Conservation (phyloP, 148 eudicot genomes). For the Euryodendron excelsum region DNA sequence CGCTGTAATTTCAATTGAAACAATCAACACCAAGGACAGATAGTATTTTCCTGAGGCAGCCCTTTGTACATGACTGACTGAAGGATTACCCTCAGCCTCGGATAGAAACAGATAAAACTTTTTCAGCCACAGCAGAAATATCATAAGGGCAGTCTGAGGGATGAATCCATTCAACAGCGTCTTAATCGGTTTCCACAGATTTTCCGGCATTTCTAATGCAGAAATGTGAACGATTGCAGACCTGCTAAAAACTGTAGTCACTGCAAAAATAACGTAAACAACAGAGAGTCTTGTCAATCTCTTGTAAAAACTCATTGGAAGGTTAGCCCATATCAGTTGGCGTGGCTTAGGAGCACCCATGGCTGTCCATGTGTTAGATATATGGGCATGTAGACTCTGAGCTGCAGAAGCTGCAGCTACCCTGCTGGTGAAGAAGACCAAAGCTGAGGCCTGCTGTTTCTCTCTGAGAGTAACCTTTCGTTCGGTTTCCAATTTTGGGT, state of each 20-base stretch:
- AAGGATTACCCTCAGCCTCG: conserved; percentile 75
- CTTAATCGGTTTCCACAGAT: conserved; percentile 49
- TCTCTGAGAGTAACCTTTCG: conserved; percentile 68
- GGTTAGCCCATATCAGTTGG: conserved; percentile 72
- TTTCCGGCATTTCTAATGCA: conserved; percentile 64
- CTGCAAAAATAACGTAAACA: conserved; percentile 56
- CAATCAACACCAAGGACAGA: conserved; percentile 73
- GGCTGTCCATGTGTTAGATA: conserved; percentile 75
- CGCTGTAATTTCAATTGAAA: conserved; percentile 78
- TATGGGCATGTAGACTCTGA: conserved; percentile 60
- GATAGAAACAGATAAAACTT: conserved; percentile 73
- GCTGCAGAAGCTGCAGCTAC: conserved; percentile 74
- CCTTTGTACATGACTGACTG: conserved; percentile 67
- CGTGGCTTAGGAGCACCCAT: conserved; percentile 81
- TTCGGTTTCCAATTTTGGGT: conserved; percentile 64
- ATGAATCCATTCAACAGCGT: conserved; percentile 78
- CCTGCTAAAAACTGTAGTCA: conserved; percentile 67
- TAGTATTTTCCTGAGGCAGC: conserved; percentile 93
- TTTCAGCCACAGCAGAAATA: conserved; percentile 77
- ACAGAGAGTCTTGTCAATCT: conserved; percentile 53
- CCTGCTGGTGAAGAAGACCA: conserved; percentile 65
- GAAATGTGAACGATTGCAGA: conserved; percentile 74
- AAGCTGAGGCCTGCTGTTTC: conserved; percentile 61
- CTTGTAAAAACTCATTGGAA: conserved; percentile 47
- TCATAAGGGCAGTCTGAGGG: conserved; percentile 76